These are phyloP conservation scores for Trebouxia gelatinosa DNA, from an alignment of 163 green algal species.

Conservation along the genomic window DNA sequence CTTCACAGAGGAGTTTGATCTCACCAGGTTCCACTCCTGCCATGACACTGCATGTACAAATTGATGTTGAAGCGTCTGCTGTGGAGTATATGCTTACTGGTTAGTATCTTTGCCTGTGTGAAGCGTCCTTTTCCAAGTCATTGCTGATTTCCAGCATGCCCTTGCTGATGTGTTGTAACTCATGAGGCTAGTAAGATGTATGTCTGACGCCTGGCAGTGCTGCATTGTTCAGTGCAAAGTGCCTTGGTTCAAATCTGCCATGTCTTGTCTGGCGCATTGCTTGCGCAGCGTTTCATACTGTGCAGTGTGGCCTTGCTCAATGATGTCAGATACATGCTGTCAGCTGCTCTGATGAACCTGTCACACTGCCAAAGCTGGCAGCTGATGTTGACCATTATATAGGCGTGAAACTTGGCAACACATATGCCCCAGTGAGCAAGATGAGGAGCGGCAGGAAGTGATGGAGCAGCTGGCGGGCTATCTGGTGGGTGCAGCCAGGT, in stretches of 20 bases:
- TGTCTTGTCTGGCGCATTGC: background rate
- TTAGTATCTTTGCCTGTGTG: background rate
- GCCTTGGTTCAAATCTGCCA: background rate
- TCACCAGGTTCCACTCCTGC: constrained; percentile 50
- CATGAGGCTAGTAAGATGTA: too few relatives aligned
- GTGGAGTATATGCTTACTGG: too few relatives aligned
- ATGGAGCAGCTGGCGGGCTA: constrained; percentile 37
- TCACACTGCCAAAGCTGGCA: too few relatives aligned
- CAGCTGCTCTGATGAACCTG: too few relatives aligned
- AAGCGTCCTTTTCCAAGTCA: background rate
- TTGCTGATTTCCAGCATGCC: background rate
- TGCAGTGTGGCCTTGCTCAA: background rate
- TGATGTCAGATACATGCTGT: background rate
- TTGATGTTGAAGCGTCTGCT: background rate
- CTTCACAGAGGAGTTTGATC: constrained; percentile 77
- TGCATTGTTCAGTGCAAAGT: background rate
- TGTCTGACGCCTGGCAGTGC: background rate
- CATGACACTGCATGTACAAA: background rate
- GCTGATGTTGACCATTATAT: background rate
- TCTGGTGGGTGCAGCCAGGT: constrained; percentile 11
- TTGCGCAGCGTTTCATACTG: background rate
- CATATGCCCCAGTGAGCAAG: constrained; percentile 27
- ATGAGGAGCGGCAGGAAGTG: constrained; percentile 34
- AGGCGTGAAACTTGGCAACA: constrained; percentile 45
- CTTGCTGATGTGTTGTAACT: too few relatives aligned